phyloP scores from a whole-genome alignment of 352 stramenopile species.

The Globisporangium mamillatum region DNA sequence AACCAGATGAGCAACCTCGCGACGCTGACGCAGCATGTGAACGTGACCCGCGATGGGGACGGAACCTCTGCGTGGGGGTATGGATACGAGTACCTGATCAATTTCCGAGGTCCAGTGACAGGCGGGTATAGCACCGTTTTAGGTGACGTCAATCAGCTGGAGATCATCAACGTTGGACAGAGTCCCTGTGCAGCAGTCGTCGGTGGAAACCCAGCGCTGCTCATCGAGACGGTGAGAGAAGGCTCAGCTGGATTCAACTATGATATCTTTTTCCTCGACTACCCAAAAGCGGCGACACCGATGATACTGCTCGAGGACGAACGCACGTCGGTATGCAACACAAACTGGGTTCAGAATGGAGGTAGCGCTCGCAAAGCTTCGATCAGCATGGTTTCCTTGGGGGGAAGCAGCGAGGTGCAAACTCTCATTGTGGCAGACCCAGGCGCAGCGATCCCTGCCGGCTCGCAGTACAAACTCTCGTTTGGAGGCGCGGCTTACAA shows the following conservation, averaged over 20 bases:
- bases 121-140: slow-evolving; percentile 61
- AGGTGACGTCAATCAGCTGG: slow-evolving; percentile 47
- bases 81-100: slow-evolving; percentile 74
- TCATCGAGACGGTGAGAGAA: slow-evolving; percentile 65
- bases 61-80: slow-evolving; percentile 66
- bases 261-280: slow-evolving; percentile 76
- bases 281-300: slow-evolving; percentile 27
- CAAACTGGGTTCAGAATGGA: slow-evolving; percentile 28
- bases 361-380: slow-evolving; percentile 44
- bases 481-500: slow-evolving; percentile 31
- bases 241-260: slow-evolving; percentile 61
- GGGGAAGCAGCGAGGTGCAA: slow-evolving; percentile 66
- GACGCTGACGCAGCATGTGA: slow-evolving; percentile 41
- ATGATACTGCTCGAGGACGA: slow-evolving; percentile 35
- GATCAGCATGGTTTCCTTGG: slow-evolving; percentile 41
- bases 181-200: slow-evolving; percentile 37
- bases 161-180: slow-evolving; percentile 50
- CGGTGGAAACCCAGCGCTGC: slow-evolving; percentile 50
- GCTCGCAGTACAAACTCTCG: slow-evolving; percentile 42
- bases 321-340: slow-evolving; percentile 21
- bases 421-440: slow-evolving; percentile 39
- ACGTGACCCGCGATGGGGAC: slow-evolving; percentile 64
- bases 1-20: slow-evolving; percentile 56
- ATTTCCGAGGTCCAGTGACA: slow-evolving; percentile 52
- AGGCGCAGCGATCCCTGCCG: slow-evolving; percentile 13